phyloP scores from a whole-genome alignment of 2,329 filamentous ascomycete genomes.

The Sarocladiaceae sp. region DNA sequence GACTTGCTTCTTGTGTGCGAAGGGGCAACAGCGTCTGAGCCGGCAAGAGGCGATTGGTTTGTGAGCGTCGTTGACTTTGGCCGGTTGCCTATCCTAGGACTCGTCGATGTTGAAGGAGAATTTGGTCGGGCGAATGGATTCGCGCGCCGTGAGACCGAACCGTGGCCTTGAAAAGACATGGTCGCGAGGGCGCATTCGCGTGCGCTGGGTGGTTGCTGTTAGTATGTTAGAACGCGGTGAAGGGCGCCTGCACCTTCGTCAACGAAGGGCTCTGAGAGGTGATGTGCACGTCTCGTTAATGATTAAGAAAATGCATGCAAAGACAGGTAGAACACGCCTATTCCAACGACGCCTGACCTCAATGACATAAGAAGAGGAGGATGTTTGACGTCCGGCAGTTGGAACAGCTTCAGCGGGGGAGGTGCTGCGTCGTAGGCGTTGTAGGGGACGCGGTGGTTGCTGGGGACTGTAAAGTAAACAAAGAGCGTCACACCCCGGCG shows the following conservation, averaged over 20 bases:
- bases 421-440: not conserved
- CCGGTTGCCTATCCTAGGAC: conserved; percentile 36
- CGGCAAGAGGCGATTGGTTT: conserved; percentile 44
- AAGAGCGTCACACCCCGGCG: conserved; percentile 6
- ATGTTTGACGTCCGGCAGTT: not conserved
- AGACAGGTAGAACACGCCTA: not conserved
- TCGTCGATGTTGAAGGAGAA: conserved; percentile 57
- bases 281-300: not conserved
- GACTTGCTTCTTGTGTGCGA: conserved; percentile 66
- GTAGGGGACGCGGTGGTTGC: conserved; percentile 3
- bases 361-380: conserved; percentile 6
- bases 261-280: not conserved
- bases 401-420: conserved; percentile 3
- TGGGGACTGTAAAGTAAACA: conserved; percentile 9
- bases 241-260: not conserved
- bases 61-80: conserved; percentile 73
- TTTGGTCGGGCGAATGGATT: conserved; percentile 69
- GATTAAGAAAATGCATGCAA: conserved; percentile 4
- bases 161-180: conserved; percentile 29
- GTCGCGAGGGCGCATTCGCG: not conserved
- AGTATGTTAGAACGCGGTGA: not conserved
- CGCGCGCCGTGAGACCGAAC: conserved; percentile 62
- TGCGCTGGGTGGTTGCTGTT: not conserved
- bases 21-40: conserved; percentile 28
- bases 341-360: conserved; percentile 7